Percentiles rank a stretch among this genome's conserved stretches.
These are phyloP conservation scores for Scheffersomyces coipomensis DNA, from an alignment of 805 yeast genomes.

Conservation along the genomic window DNA sequence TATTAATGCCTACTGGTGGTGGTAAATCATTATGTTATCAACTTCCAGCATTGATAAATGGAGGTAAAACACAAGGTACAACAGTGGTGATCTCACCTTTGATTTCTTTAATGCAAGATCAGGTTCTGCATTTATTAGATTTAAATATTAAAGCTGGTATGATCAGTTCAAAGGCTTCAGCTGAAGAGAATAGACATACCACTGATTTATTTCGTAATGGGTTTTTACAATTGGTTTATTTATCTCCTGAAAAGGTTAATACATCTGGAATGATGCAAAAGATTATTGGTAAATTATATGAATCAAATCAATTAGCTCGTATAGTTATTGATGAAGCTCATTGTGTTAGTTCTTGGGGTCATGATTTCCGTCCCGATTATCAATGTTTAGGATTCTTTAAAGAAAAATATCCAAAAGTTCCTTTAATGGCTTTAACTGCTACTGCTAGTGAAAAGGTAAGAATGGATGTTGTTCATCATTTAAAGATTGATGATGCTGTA, in stretches of 20 bases:
- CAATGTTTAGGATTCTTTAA: constrained; percentile 76
- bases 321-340: constrained; percentile 97
- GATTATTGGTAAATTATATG: constrained; percentile 58
- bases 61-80: constrained; percentile 80
- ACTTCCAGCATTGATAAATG: constrained; percentile 83
- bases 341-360: constrained; percentile 98
- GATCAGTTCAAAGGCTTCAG: constrained; percentile 75
- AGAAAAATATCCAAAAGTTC: constrained; percentile 69
- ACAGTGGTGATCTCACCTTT: constrained; percentile 93
- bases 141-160: constrained; percentile 78
- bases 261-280: constrained; percentile 67
- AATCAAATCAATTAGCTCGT: constrained; percentile 63
- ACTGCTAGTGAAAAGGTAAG: constrained; percentile 92
- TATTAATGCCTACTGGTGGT: constrained; percentile 98
- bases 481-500: constrained; percentile 59
- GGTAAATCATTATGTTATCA: constrained; percentile 97
- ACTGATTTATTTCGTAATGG: constrained; percentile 65
- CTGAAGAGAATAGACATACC: constrained; percentile 61
- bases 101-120: constrained; percentile 96
- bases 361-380: constrained; percentile 96
- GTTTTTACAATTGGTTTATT: constrained; percentile 69
- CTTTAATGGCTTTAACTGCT: constrained; percentile 95
- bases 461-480: constrained; percentile 78
- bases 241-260: constrained; percentile 93
- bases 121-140: constrained; percentile 73